Percentiles rank a stretch among this genome's conserved stretches.
These are phyloP conservation scores for Croton laevigatus DNA, from an alignment of 441 rosid genomes.

Conservation along the genomic window DNA sequence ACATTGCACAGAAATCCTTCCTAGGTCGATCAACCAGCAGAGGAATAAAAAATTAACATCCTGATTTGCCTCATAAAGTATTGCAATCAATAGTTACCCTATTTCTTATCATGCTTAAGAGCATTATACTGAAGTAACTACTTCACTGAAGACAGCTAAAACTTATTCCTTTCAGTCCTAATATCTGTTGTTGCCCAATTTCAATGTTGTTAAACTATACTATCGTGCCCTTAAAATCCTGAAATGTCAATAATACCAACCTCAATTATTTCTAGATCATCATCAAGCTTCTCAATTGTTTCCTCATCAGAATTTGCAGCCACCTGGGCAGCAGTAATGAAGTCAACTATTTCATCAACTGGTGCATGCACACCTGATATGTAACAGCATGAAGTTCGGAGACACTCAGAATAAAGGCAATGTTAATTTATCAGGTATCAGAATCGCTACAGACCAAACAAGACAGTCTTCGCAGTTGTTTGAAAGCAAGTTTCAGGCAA, in stretches of 20 bases:
- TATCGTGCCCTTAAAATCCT: not conserved
- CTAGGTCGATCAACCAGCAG: not conserved
- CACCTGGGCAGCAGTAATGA: slow-evolving; percentile 78
- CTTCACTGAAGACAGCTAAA: not conserved
- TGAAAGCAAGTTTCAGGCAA: not conserved
- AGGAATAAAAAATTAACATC: no score
- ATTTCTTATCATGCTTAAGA: not conserved
- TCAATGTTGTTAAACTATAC: no score
- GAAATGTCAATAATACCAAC: slow-evolving; percentile 31
- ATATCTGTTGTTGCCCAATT: not conserved
- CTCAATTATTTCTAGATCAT: slow-evolving; percentile 32
- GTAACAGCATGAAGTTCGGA: slow-evolving; percentile 20
- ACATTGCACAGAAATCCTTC: not conserved
- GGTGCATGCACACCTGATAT: slow-evolving; percentile 56
- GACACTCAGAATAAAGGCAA: slow-evolving; percentile 2
- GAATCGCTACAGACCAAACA: not conserved
- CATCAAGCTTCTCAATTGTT: slow-evolving; percentile 31
- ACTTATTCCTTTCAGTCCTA: not conserved
- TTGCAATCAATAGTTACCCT: not conserved
- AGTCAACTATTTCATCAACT: slow-evolving; percentile 75
- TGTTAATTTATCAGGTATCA: not conserved
- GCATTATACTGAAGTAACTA: not conserved
- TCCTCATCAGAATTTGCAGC: slow-evolving; percentile 56
- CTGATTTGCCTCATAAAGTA: not conserved
- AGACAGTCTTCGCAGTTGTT: no score